These are phyloP conservation scores for Sarocladium brachiariae DNA, from an alignment of 2,329 filamentous ascomycete genomes.

Conservation along the genomic window DNA sequence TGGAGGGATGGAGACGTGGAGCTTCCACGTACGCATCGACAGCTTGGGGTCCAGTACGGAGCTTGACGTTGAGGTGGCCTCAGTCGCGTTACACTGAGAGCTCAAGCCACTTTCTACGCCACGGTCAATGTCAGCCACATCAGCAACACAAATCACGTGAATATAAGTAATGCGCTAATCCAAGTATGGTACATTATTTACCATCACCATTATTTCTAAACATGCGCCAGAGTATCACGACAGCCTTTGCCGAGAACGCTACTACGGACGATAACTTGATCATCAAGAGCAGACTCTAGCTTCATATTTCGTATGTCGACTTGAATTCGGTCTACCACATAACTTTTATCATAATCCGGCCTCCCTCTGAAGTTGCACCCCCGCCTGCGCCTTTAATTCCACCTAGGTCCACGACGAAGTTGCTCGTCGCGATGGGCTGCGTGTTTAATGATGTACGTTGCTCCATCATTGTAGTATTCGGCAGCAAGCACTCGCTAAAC, in stretches of 20 bases:
- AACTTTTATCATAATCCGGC: no score
- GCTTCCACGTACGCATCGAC: conserved; percentile 5
- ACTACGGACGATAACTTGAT: neutral
- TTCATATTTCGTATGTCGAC: no score
- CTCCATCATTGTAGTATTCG: no score
- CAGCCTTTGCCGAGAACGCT: neutral
- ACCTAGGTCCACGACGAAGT: no score
- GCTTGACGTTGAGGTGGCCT: conserved; percentile 30
- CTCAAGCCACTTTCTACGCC: neutral
- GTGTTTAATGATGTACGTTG: neutral
- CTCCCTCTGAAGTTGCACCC: no score
- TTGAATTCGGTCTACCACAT: no score
- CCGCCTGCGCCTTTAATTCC: no score
- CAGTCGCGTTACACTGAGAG: neutral
- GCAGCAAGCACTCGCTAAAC: neutral
- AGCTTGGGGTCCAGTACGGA: conserved; percentile 1
- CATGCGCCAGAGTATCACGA: neutral
- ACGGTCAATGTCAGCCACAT: conserved; percentile 9
- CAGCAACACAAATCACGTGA: conserved; percentile 4
- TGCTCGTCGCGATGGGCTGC: neutral
- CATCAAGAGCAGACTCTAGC: no score
- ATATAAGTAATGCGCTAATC: neutral
- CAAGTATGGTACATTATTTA: conserved; percentile 9
- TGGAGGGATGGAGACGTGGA: conserved; percentile 4
- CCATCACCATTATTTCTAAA: neutral